These are phyloP conservation scores for Geoglossum glabrum DNA, from an alignment of 495 filamentous ascomycete species.

Conservation along the genomic window DNA sequence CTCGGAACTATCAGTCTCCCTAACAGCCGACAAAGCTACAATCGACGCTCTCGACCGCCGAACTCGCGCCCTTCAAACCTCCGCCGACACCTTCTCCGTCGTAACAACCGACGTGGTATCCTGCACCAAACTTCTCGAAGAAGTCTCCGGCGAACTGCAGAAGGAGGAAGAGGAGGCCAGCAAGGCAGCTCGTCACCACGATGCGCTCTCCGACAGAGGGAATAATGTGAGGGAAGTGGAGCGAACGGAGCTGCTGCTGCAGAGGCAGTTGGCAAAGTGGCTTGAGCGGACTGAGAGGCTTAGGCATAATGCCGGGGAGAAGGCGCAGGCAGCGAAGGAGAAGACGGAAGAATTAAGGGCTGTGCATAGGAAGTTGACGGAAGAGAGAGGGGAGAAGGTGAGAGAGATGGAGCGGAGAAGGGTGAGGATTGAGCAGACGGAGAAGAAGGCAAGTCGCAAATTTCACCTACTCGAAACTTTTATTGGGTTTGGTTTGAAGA, in stretches of 20 bases:
- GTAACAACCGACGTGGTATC: slow-evolving; percentile 65
- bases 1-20: slow-evolving; percentile 54
- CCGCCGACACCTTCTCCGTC: slow-evolving; percentile 67
- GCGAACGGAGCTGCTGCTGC: slow-evolving; percentile 60
- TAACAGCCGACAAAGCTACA: slow-evolving; percentile 54
- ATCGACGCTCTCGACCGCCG: slow-evolving; percentile 77
- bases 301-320: slow-evolving; percentile 55
- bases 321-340: slow-evolving; percentile 55
- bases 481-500: too few relatives aligned
- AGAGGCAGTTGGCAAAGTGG: slow-evolving; percentile 66
- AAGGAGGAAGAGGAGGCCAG: slow-evolving; percentile 80
- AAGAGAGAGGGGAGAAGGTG: slow-evolving; percentile 68
- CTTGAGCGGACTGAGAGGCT: slow-evolving; percentile 67
- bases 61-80: slow-evolving; percentile 76
- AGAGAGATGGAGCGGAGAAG: slow-evolving; percentile 78
- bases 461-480: neutral
- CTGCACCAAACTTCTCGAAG: slow-evolving; percentile 74
- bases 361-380: slow-evolving; percentile 59
- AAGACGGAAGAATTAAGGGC: slow-evolving; percentile 78
- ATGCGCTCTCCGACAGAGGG: slow-evolving; percentile 67
- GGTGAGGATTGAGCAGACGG: slow-evolving; percentile 87
- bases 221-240: slow-evolving; percentile 84
- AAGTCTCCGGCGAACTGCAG: slow-evolving; percentile 58
- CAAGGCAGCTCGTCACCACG: slow-evolving; percentile 58
- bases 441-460: slow-evolving; percentile 62